phyloP scores from a whole-genome alignment of 108 stramenopile species.

The Parmales sp. region DNA sequence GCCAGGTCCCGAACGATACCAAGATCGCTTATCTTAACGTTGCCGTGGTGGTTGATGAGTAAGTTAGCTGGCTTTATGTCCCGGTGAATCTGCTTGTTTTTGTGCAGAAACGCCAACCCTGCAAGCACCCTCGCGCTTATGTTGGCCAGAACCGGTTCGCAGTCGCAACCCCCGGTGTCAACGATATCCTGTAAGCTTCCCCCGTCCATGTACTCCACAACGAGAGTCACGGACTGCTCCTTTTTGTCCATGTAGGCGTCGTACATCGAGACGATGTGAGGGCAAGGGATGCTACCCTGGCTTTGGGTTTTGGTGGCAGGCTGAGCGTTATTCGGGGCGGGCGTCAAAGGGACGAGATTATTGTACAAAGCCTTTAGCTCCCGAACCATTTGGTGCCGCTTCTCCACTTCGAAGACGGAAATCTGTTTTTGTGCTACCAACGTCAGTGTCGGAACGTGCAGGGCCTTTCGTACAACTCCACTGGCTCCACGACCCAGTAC shows the following conservation, averaged over 20 bases:
- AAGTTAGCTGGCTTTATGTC: constrained; percentile 37
- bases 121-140: constrained; percentile 6
- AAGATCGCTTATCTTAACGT: constrained; percentile 34
- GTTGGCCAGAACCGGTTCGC: constrained; percentile 18
- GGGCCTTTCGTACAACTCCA: not conserved
- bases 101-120: constrained; percentile 27
- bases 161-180: constrained; percentile 23
- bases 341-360: not conserved
- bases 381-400: constrained; percentile 15
- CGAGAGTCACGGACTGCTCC: constrained; percentile 27
- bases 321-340: not conserved
- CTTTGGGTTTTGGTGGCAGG: not conserved
- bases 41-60: constrained; percentile 24
- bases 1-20: constrained; percentile 24
- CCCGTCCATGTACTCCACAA: constrained; percentile 47
- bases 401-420: constrained; percentile 14
- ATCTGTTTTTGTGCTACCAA: constrained; percentile 23
- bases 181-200: constrained; percentile 35
- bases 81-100: constrained; percentile 18
- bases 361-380: constrained; percentile 20
- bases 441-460: constrained; percentile 23
- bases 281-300: constrained; percentile 12
- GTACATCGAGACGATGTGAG: constrained; percentile 38
- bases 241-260: constrained; percentile 34
- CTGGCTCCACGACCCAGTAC: not conserved